Percentiles rank a stretch among this genome's conserved stretches.
These are phyloP conservation scores for Mucor indicus DNA, from an alignment of 371 early-diverging fungal genomes.

Conservation along the genomic window DNA sequence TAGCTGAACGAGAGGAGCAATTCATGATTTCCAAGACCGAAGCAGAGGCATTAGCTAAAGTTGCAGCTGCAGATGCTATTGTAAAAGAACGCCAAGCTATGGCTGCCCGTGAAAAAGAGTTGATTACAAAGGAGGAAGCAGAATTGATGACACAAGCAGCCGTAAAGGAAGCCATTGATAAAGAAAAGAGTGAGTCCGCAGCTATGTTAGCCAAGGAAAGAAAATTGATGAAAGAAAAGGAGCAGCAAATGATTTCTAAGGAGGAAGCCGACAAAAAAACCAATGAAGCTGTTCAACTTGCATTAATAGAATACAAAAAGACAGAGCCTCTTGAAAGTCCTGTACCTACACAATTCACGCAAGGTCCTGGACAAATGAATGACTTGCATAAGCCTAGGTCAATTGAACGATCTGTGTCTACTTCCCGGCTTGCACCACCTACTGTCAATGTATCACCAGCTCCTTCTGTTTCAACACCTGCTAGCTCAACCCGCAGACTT, in stretches of 20 bases:
- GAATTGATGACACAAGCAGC: constrained; percentile 11
- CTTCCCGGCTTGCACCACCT: constrained; percentile 22
- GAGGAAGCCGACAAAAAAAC: constrained; percentile 14
- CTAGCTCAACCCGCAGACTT: constrained; percentile 11
- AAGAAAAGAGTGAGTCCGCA: constrained; percentile 10
- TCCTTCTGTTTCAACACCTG: constrained; percentile 28
- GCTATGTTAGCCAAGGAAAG: constrained; percentile 11
- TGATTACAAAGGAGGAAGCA: constrained; percentile 23
- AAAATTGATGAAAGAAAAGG: constrained; percentile 18
- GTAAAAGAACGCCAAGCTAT: constrained; percentile 26
- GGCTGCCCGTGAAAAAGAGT: constrained; percentile 21
- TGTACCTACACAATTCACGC: no score
- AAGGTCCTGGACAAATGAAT: not conserved
- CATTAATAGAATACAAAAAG: constrained; percentile 10
- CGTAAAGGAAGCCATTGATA: constrained; percentile 14
- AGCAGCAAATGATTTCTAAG: constrained; percentile 13
- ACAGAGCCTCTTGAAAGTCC: not conserved
- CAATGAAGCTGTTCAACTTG: constrained; percentile 9
- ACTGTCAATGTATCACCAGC: constrained; percentile 19
- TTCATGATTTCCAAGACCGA: constrained; percentile 26
- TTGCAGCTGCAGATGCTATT: constrained; percentile 26
- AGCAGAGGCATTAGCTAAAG: constrained; percentile 20
- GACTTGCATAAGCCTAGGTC: not conserved
- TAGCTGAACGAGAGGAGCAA: constrained; percentile 10
- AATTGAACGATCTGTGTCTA: constrained; percentile 25